phyloP scores from a whole-genome alignment of 176 grass and related monocot genomes.

The Triticum dicoccoides region DNA sequence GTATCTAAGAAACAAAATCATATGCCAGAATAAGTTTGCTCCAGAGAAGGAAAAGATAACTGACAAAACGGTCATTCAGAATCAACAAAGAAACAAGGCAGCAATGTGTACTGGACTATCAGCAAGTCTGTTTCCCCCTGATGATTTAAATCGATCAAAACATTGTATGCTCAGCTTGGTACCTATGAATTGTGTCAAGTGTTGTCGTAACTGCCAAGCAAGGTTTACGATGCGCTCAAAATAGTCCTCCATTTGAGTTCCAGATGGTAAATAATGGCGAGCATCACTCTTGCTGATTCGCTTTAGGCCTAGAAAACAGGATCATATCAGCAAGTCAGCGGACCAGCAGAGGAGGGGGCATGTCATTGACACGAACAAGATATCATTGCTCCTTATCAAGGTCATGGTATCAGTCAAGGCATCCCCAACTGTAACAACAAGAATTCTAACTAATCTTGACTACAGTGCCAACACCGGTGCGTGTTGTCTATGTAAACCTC shows the following conservation, averaged over 20 bases:
- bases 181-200: constrained; percentile 67
- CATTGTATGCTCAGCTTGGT: constrained; percentile 12
- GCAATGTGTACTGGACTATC: background rate
- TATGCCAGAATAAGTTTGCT: background rate
- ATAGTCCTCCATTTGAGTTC: constrained; percentile 67
- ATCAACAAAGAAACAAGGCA: background rate
- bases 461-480: background rate
- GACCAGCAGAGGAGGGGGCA: background rate
- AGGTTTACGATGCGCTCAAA: constrained; percentile 46
- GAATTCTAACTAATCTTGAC: background rate
- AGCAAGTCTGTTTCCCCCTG: background rate
- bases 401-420: background rate
- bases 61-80: background rate
- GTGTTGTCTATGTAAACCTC: too few relatives aligned
- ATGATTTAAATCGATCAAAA: background rate
- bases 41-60: background rate
- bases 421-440: background rate
- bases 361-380: background rate
- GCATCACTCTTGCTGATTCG: constrained; percentile 16
- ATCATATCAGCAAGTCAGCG: constrained; percentile 2
- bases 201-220: constrained; percentile 57
- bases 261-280: background rate
- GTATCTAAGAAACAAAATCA: background rate
- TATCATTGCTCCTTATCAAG: background rate
- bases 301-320: constrained; percentile 27